Conservation (phyloP, 345 rosid species). For the Eucalyptus pauciflora region DNA sequence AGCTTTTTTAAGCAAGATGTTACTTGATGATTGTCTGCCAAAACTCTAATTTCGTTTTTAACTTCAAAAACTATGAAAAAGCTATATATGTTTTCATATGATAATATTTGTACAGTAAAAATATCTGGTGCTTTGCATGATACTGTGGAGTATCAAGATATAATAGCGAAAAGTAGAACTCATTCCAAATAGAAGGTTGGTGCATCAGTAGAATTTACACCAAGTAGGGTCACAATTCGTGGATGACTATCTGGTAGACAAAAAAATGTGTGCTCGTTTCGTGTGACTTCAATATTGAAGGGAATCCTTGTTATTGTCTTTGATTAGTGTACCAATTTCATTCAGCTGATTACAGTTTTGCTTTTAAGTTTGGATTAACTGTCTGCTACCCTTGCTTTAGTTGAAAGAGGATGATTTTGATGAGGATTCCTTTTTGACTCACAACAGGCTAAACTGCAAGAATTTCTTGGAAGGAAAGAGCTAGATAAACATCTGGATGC, state of each 20-base stretch:
- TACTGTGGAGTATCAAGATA: not conserved
- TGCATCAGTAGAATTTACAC: not conserved
- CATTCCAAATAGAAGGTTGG: not conserved
- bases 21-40: not conserved
- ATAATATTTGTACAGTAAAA: not conserved
- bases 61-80: not conserved
- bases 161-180: not conserved
- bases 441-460: conserved; percentile 81
- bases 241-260: not conserved
- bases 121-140: not conserved
- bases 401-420: not conserved
- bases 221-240: not conserved
- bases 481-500: conserved; percentile 98
- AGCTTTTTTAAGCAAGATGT: not conserved
- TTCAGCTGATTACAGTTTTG: not conserved
- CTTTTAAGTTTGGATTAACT: not conserved
- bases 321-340: not conserved
- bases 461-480: conserved; percentile 81
- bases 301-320: not conserved
- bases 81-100: not conserved
- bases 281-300: not conserved
- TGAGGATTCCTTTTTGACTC: not conserved
- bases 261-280: not conserved
- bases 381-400: not conserved
- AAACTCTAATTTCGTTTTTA: not conserved